These are phyloP conservation scores for Chlorella vulgaris DNA, from an alignment of 139 green algal genomes.

Conservation along the genomic window DNA sequence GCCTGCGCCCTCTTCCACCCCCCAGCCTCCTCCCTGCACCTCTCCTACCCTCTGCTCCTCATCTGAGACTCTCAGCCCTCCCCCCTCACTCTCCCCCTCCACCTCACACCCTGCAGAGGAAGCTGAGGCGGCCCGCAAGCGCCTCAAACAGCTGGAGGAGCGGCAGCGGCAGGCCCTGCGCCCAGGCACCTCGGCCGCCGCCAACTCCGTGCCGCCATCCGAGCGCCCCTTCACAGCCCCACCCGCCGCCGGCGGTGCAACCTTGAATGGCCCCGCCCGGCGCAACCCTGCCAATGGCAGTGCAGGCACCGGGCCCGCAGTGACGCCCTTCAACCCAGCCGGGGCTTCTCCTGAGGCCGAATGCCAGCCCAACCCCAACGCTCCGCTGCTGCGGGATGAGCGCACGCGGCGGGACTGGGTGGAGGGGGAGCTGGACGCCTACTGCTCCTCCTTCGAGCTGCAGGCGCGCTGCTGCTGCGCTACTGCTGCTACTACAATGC, in stretches of 20 bases:
- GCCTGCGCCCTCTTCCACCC: no score
- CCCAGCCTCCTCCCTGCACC: no score
- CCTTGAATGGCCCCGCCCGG: background rate
- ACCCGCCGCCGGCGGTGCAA: background rate
- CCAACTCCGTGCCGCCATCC: background rate
- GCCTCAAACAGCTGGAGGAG: conserved; percentile 58
- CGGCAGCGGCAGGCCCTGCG: background rate
- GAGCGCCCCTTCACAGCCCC: conserved; percentile 23
- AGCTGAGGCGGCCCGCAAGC: conserved; percentile 76
- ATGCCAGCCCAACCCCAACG: conserved; percentile 70
- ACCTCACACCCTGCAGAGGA: conserved; percentile 59
- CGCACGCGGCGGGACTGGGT: conserved; percentile 73
- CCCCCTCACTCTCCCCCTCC: background rate
- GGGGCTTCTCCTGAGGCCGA: conserved; percentile 33
- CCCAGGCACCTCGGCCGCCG: background rate
- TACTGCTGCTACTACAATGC: background rate
- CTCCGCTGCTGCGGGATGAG: conserved; percentile 75
- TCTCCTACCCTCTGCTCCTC: no score
- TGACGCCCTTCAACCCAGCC: background rate
- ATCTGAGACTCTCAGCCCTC: no score
- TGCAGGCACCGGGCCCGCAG: background rate
- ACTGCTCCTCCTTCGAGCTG: conserved; percentile 52
- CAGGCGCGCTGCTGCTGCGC: conserved; percentile 40
- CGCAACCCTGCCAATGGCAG: background rate
- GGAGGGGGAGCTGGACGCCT: conserved; percentile 79